phyloP scores from a whole-genome alignment of 2,329 filamentous ascomycete species.

The Iodosphaeria phyllophila region DNA sequence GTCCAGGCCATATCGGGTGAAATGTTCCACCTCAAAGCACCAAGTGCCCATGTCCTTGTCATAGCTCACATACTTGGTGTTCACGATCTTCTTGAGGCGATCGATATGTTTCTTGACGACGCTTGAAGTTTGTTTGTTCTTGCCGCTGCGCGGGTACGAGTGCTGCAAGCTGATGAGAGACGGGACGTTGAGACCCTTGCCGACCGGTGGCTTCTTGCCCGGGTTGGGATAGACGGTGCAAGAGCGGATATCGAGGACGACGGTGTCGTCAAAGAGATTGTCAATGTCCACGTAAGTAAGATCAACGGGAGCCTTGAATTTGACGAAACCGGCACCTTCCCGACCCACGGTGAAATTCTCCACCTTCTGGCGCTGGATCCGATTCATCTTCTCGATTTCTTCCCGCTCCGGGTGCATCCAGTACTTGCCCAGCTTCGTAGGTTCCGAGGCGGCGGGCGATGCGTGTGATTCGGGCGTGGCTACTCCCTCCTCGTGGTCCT shows the following conservation, averaged over 20 bases:
- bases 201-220: conserved; percentile 61
- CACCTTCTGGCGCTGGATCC: conserved; percentile 58
- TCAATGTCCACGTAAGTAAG: conserved; percentile 64
- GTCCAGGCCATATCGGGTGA: conserved; percentile 82
- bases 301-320: conserved; percentile 69
- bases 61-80: conserved; percentile 72
- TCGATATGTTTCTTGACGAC: conserved; percentile 71
- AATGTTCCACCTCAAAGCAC: conserved; percentile 89
- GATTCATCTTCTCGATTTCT: conserved; percentile 63
- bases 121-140: too few relatives aligned
- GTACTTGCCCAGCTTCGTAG: conserved; percentile 49
- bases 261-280: conserved; percentile 58
- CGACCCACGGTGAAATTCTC: conserved; percentile 67
- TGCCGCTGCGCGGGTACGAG: conserved; percentile 64
- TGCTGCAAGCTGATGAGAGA: conserved; percentile 78
- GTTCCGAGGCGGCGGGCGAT: conserved; percentile 11
- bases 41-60: conserved; percentile 65
- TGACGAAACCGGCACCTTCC: conserved; percentile 60
- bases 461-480: too few relatives aligned
- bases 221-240: conserved; percentile 75
- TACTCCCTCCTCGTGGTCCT: conserved; percentile 53
- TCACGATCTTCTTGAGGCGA: conserved; percentile 57
- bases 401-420: conserved; percentile 67
- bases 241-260: conserved; percentile 56
- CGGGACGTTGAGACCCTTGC: conserved; percentile 82